Evolutionary conservation across 129 eudicot species (phyloP), one percentile per base, ranked within the genome.

Genomic region (Flaveria linearis): DNA sequence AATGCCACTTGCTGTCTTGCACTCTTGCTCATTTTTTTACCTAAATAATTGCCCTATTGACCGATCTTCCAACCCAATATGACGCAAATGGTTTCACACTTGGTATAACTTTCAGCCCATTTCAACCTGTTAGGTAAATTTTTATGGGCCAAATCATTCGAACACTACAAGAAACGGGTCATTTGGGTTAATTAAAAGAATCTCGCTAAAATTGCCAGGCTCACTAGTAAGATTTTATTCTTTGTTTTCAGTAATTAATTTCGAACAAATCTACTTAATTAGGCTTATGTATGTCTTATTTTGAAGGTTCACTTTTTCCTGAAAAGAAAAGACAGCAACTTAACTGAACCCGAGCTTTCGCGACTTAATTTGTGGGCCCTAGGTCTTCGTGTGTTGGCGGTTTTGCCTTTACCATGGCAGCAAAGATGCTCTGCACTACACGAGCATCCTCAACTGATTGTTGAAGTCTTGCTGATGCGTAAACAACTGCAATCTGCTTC

Each of bases 321-420:
- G 74, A 95, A 91, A 88, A 85, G 99, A 80, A 89, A 79, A 84
- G 97, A 95, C 81, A 84, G 94, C 62, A 91, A 91, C 82, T 84
- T 95, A 55, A 83, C 92, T 13, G 97, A 95, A 72, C 82, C 85
- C 51, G 97, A 91, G 81, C 94, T 95, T 62, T 84, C 96, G 68
- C 80, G 96, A 80, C 90, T 95, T 49, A 95, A 91, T 78, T 85
- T 93, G 42, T 95, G 99, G 99, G 99, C 99, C 65, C 82, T 91
- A 78, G 99, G 99, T 53, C 94, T 95, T 55, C 92, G 92, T 68
- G 99, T 95, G 45, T 87, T 95, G 84, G 96, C 97, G 26, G 84
- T 95, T n/a, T 83, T 95, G 86, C 99, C 99, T 47, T 78, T 95
- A 68, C 99, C 97, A 66, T 95, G 97, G 99, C 99, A 95, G 82